phyloP scores from a whole-genome alignment of 2,329 filamentous ascomycete genomes.

The Alternaria sp. region DNA sequence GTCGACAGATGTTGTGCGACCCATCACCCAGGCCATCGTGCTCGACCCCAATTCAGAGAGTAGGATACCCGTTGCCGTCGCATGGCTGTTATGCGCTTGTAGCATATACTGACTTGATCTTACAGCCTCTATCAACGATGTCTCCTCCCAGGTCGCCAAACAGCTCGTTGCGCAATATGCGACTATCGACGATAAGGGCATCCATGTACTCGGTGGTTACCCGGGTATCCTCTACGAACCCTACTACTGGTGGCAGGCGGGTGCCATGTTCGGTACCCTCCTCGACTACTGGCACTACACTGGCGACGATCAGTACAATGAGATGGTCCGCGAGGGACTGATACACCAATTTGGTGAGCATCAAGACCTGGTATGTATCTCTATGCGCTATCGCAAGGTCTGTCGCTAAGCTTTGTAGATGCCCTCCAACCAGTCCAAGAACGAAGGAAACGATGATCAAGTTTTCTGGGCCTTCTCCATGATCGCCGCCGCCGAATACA shows the following conservation, averaged over 20 bases:
- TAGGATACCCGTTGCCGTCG: conserved; percentile 2
- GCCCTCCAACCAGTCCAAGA: conserved; percentile 46
- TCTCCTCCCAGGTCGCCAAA: conserved; percentile 53
- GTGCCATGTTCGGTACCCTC: conserved; percentile 72
- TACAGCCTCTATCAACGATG: conserved; percentile 55
- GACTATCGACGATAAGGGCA: conserved; percentile 56
- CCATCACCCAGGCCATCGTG: conserved; percentile 25
- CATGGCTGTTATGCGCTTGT: neutral
- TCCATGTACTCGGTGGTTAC: conserved; percentile 50
- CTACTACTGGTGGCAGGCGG: conserved; percentile 73
- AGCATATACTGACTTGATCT: neutral
- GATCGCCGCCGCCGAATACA: conserved; percentile 62
- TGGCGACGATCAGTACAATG: conserved; percentile 73
- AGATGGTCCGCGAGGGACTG: conserved; percentile 62
- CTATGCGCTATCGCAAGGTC: too few species aligned
- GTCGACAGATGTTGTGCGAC: conserved; percentile 25
- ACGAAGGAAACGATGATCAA: conserved; percentile 63
- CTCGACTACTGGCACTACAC: conserved; percentile 89
- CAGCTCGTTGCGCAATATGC: conserved; percentile 62
- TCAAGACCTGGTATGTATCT: conserved; percentile 30
- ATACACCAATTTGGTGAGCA: conserved; percentile 41
- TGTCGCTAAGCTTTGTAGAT: conserved; percentile 26
- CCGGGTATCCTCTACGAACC: conserved; percentile 53
- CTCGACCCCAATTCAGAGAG: conserved; percentile 34
- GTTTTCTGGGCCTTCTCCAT: conserved; percentile 64